Percentiles rank a stretch among this genome's conserved stretches.
Evolutionary conservation across 2,329 filamentous ascomycete genomes (phyloP).

Genomic region (Scopulariopsis brevicaulis): DNA sequence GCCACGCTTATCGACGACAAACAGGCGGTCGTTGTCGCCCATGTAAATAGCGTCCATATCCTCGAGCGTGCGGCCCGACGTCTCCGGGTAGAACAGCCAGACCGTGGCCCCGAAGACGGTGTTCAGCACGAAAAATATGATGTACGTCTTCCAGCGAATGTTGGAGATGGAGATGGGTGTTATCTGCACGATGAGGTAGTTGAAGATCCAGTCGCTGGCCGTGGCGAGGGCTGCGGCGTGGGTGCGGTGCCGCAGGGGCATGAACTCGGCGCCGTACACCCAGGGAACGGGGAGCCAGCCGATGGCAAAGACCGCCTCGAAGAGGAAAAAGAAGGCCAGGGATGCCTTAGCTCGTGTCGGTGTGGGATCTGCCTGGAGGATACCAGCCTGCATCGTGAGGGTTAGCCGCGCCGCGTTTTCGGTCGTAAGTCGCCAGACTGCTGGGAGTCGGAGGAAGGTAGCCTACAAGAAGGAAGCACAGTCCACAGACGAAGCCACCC

Average conservation of each 20-base stretch:
- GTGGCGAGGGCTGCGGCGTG: conserved; percentile 50
- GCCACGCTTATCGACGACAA: not conserved
- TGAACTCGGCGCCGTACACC: conserved; percentile 54
- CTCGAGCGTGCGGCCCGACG: conserved; percentile 39
- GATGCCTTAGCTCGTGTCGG: conserved; percentile 53
- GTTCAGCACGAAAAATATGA: conserved; percentile 42
- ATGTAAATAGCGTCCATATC: conserved; percentile 40
- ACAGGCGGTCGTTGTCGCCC: not conserved
- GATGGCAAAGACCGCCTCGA: conserved; percentile 57
- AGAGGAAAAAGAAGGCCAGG: conserved; percentile 55
- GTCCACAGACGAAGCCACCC: conserved; percentile 31
- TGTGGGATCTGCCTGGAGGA: conserved; percentile 22
- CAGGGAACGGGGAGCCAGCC: conserved; percentile 58
- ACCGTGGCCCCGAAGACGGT: conserved; percentile 29
- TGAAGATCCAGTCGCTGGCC: conserved; percentile 57
- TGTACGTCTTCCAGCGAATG: conserved; percentile 40
- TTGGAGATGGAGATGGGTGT: conserved; percentile 62
- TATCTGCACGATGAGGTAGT: conserved; percentile 67
- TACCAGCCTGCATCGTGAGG: conserved; percentile 47
- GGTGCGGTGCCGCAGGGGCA: conserved; percentile 49
- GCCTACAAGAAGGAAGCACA: conserved; percentile 52
- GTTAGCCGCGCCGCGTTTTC: too few relatives aligned
- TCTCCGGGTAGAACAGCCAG: conserved; percentile 36
- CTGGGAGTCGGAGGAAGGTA: conserved; percentile 42
- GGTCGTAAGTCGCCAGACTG: conserved; percentile 14